Base-by-base conservation (phyloP, 2,329 filamentous ascomycete genomes). In the Sporothrix humicola region DNA sequence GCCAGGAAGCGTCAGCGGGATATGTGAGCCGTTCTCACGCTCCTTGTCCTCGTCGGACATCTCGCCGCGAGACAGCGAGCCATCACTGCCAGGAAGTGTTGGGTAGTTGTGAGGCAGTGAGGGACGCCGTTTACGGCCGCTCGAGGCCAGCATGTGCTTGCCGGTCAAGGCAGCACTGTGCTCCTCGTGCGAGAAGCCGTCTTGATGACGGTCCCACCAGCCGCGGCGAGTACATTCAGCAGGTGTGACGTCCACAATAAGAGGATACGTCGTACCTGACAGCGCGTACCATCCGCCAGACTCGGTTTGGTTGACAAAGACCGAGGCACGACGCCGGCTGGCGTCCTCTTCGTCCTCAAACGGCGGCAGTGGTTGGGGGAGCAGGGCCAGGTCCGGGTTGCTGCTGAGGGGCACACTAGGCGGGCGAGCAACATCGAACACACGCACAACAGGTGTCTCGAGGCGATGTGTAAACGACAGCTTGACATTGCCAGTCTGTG, bases 261-360 rank as follows among this genome's bases (percentile, higher is more conserved):
- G 87, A 3, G 96, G 96, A 78, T 98, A 98, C 9, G 90, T 90
- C 56, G 86, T 87, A 73, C 97, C 95, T 0, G 95, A 98, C 82
- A 98, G 87, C 46, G 95, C 96, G 81, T 95, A 99, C 94, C 95
- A 98, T 75, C 93, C 92, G 44, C 95, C 95, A n/a, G 86, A 85
- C 73, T 92, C 89, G 1, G 95, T 98, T 77, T 91, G 92, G 80
- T 98, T 97, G 74, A 98, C 87, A 79, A 96, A 97, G 0, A 98
- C 90, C 73, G 89, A 90, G 75, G 88, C 87, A 76, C 86, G 87
- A 46, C 90, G 86, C 65, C 87, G 85, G 50, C 86, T 84, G 37
- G 83, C 83, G 17, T 83, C 82, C 1, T 83, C 81, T n/a, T 86
- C 83, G 70, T 89, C 85, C 20, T 84, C 82, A 3, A 84, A 80